These are phyloP conservation scores for Alloascoidea hylecoeti DNA, from an alignment of 805 yeast genomes.

Conservation along the genomic window DNA sequence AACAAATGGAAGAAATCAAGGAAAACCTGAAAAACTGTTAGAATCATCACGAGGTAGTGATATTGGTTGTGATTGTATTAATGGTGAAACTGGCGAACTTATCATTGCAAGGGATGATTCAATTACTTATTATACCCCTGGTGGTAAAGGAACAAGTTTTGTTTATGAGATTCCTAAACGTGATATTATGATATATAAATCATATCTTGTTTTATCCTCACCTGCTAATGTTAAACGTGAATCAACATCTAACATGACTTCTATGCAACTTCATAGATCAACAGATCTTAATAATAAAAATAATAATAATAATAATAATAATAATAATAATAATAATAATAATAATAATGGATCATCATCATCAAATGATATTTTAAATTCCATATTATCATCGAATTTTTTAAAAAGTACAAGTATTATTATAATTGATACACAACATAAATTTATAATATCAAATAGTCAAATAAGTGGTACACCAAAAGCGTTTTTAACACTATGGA, in stretches of 20 bases:
- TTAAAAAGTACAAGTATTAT: slow-evolving; percentile 37
- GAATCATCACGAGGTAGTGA: slow-evolving; percentile 32
- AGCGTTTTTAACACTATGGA: slow-evolving; percentile 43
- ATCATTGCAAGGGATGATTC: slow-evolving; percentile 55
- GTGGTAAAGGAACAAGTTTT: slow-evolving; percentile 38
- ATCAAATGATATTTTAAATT: not conserved
- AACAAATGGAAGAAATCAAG: slow-evolving; percentile 68
- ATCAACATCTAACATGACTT: slow-evolving; percentile 3
- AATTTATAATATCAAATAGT: slow-evolving; percentile 54
- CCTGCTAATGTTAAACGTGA: slow-evolving; percentile 21
- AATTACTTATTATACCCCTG: slow-evolving; percentile 44
- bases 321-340: too few species aligned
- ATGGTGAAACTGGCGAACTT: slow-evolving; percentile 25
- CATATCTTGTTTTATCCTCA: slow-evolving; percentile 47
- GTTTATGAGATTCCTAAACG: slow-evolving; percentile 44
- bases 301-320: too few species aligned
- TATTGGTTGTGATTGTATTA: slow-evolving; percentile 24
- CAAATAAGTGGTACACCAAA: slow-evolving; percentile 53
- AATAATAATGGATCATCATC: slow-evolving; percentile 1
- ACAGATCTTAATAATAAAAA: too few species aligned
- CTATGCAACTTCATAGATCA: too few species aligned
- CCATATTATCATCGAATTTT: slow-evolving; percentile 3
- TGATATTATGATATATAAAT: slow-evolving; percentile 30
- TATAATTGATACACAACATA: slow-evolving; percentile 56
- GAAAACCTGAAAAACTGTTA: slow-evolving; percentile 37